Evolutionary conservation across 768 basidiomycete genomes (phyloP), one percentile per base, ranked within the genome.

Genomic region (Panellus pusillus): DNA sequence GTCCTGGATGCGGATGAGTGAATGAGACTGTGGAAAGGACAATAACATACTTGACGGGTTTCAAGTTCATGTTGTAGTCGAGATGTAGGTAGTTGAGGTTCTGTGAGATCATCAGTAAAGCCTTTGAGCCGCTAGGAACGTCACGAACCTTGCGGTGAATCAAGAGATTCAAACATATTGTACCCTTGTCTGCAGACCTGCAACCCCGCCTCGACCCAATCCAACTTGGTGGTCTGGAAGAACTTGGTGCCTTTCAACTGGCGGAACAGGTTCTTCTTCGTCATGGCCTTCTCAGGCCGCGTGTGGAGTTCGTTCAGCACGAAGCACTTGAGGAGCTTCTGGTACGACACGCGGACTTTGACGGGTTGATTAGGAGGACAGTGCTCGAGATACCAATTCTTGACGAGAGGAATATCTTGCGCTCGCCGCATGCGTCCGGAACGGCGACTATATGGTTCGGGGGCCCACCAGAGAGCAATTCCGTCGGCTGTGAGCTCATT

Each of bases 111-210:
- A 6, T 54, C 18, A 50, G 42, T 40, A 36, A 20, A 37, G 29
- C 24, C 24, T 24, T 24, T 24, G 24, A 24, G 24, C 24, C 4
- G 27, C 13, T 29, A 19, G 28, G 50, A 44, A 29, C 24, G 32
- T 6, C 18, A 63, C 67, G 41, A 54, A 87, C 89, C 83, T 99
- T 99, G 70, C 97, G 94, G 73, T 99, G 97, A 62, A 99, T 99
- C 57, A 99, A 79, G 28, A 99, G 76, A 72, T 99, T 99, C 59
- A 99, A n/a, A 77, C 97, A 99, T 99, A 74, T 98, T 99, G 75
- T 97, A 99, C 37, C 97, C 97, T 68, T 99, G 97, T 61, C 97
- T 79, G 76, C 96, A 98, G 48, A 99, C 96, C 71, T 99, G 97
- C 56, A 99, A 73, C 61, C 97, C 97, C 3, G 96, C 97, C 70